Evolutionary conservation across 2,329 filamentous ascomycete species (phyloP).

Genomic region (Aureobasidium zeae): DNA sequence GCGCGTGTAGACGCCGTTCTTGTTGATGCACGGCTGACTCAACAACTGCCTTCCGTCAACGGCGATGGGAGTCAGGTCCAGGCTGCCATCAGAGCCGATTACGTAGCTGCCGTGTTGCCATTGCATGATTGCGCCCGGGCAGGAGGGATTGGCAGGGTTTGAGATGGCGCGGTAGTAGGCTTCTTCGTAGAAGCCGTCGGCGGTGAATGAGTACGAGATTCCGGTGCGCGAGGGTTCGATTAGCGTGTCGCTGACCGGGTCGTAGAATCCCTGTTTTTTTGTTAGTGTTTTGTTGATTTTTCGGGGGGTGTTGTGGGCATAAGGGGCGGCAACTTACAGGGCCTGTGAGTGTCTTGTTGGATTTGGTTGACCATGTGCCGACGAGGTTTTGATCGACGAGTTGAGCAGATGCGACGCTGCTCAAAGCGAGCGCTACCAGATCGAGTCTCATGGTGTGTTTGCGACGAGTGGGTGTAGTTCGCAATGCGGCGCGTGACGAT

Average conservation of each 20-base stretch:
- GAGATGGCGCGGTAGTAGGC: constrained; percentile 60
- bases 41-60: constrained; percentile 59
- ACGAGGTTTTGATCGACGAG: constrained; percentile 35
- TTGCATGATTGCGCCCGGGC: constrained; percentile 58
- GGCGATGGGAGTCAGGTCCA: constrained; percentile 51
- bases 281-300: neutral
- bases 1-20: constrained; percentile 50
- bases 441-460: no score
- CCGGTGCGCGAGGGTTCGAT: constrained; percentile 58
- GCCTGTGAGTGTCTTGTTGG: constrained; percentile 58
- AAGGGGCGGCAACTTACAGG: constrained; percentile 42
- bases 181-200: constrained; percentile 58
- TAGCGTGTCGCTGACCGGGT: constrained; percentile 55
- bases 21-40: constrained; percentile 54
- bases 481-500: no score
- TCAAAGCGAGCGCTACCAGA: constrained; percentile 12
- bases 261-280: constrained; percentile 53
- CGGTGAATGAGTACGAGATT: constrained; percentile 65
- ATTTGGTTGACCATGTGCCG: constrained; percentile 67
- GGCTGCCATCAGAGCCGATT: constrained; percentile 47
- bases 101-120: constrained; percentile 62
- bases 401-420: constrained; percentile 6
- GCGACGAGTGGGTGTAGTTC: no score
- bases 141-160: constrained; percentile 46
- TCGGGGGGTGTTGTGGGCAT: neutral